A percentile compares a stretch with the other conserved stretches of the same genome.
These are phyloP conservation scores for Pholiota conissans DNA, from an alignment of 768 basidiomycete genomes.

Conservation along the genomic window DNA sequence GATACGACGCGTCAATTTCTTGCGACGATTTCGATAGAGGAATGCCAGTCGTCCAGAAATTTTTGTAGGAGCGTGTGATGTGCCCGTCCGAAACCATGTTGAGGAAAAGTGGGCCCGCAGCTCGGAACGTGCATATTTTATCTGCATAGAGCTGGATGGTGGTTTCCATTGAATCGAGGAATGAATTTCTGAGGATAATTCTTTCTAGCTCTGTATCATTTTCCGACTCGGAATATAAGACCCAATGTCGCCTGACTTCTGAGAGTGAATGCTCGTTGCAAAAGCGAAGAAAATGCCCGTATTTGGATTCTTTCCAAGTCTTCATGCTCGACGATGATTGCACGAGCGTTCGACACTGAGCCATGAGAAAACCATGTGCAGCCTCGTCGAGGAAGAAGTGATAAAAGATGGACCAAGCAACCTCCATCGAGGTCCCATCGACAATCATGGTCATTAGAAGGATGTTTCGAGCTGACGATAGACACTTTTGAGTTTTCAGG, in stretches of 20 bases:
- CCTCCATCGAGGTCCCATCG: constrained; percentile 26
- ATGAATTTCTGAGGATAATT: constrained; percentile 20
- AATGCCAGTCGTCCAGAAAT: constrained; percentile 43
- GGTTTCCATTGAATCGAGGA: constrained; percentile 20
- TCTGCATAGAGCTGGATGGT: constrained; percentile 6
- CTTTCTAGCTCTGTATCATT: constrained; percentile 20
- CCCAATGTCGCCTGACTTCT: constrained; percentile 42
- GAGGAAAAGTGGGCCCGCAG: constrained; percentile 37
- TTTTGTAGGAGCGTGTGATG: constrained; percentile 10
- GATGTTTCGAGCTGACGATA: constrained; percentile 46
- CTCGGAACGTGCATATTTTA: constrained; percentile 21
- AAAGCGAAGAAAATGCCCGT: constrained; percentile 37
- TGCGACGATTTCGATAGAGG: constrained; percentile 26
- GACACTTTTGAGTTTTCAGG: background rate
- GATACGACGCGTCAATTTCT: constrained; percentile 21
- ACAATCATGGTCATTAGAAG: constrained; percentile 43
- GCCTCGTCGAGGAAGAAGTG: constrained; percentile 44
- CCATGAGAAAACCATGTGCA: constrained; percentile 29
- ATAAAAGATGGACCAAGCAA: constrained; percentile 48
- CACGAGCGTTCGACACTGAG: constrained; percentile 40
- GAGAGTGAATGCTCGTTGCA: constrained; percentile 36
- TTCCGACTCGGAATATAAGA: constrained; percentile 28
- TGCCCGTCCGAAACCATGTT: background rate
- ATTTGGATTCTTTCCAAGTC: constrained; percentile 39
- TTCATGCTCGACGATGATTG: constrained; percentile 29